Percentiles rank a stretch among this genome's conserved stretches.
Evolutionary conservation across 2,329 filamentous ascomycete species (phyloP).

Genomic region (Colletotrichum lupini): DNA sequence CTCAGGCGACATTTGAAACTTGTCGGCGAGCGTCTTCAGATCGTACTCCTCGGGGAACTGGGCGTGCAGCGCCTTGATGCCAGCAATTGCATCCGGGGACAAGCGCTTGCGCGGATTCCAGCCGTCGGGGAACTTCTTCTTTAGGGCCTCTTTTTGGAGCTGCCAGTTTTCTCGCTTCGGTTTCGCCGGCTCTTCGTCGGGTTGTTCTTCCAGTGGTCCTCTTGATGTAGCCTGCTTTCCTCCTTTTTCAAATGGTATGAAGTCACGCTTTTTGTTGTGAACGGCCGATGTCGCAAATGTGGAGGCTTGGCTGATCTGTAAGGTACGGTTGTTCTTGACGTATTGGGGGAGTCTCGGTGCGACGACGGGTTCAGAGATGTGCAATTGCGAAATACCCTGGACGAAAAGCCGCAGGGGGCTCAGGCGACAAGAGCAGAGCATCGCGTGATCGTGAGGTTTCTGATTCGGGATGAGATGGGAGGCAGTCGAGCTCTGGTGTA

Average conservation of each 20-base stretch:
- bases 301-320: not conserved
- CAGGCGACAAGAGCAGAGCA: slow-evolving; percentile 61
- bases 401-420: slow-evolving; percentile 60
- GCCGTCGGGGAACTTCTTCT: slow-evolving; percentile 81
- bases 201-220: slow-evolving; percentile 10
- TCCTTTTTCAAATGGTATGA: slow-evolving; percentile 30
- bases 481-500: not conserved
- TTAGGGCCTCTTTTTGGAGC: slow-evolving; percentile 78
- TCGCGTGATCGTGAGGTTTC: slow-evolving; percentile 40
- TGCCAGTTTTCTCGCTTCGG: slow-evolving; percentile 70
- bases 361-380: slow-evolving; percentile 40
- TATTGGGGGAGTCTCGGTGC: slow-evolving; percentile 12
- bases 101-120: slow-evolving; percentile 89
- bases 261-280: slow-evolving; percentile 20
- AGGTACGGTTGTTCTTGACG: not conserved
- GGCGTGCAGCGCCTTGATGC: slow-evolving; percentile 84
- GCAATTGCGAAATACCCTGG: slow-evolving; percentile 55
- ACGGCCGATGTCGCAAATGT: slow-evolving; percentile 2
- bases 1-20: slow-evolving; percentile 90
- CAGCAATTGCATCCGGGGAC: slow-evolving; percentile 91
- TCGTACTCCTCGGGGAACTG: slow-evolving; percentile 83
- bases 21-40: slow-evolving; percentile 75
- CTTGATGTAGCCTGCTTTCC: slow-evolving; percentile 11
- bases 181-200: slow-evolving; percentile 31
- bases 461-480: not conserved